Base-by-base conservation (phyloP, 1,139 yeast genomes). In the Kazachstania sp. region DNA sequence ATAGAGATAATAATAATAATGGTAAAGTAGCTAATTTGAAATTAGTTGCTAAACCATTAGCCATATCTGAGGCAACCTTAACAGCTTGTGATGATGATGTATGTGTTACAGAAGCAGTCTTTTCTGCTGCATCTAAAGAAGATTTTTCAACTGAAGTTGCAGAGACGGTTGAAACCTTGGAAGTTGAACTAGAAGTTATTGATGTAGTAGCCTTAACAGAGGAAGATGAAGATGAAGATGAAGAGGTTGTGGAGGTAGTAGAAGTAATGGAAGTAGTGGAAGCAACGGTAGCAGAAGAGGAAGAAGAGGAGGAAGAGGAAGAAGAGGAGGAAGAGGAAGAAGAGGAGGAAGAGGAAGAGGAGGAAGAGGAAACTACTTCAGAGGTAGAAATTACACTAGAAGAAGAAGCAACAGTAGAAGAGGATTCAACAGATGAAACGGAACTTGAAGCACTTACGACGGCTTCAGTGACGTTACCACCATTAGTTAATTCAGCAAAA, bases 401-500 rank as follows among this genome's bases (percentile, higher is more conserved):
- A 1, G 47, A 23, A 11, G 50, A 26, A 15, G 49, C 13, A 30
- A 52, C 36, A 15, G 49, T 37, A n/a, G 51, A 35, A 31, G 47
- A 7, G 23, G 45, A 11, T n/a, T 50, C 49, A 31, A 56, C 41
- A 8, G 56, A 42, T 5, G 57, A 43, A n/a, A 52, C 32, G 37
- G 51, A 43, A 34, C 54, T 20, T 4, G 45, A 41, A 37, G 54
- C 29, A 13, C 50, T 31, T 2, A 43, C 13, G 4, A 48, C 35
- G 23, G 48, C 13, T 37, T 45, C 37, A 29, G 46, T 16, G 23
- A 46, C 32, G 16, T 42, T 39, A 19, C 47, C 67, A 45, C 71
- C 71, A 41, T 51, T 50, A 39, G 64, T 68, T 48, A 79, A 68
- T 26, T 63, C 57, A 19, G 64, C 68, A 55, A 78, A 79, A 44